A percentile compares a stretch with the other conserved stretches of the same genome.
phyloP scores from a whole-genome alignment of 2,329 filamentous ascomycete genomes.

The Verticillium nonalfalfae region DNA sequence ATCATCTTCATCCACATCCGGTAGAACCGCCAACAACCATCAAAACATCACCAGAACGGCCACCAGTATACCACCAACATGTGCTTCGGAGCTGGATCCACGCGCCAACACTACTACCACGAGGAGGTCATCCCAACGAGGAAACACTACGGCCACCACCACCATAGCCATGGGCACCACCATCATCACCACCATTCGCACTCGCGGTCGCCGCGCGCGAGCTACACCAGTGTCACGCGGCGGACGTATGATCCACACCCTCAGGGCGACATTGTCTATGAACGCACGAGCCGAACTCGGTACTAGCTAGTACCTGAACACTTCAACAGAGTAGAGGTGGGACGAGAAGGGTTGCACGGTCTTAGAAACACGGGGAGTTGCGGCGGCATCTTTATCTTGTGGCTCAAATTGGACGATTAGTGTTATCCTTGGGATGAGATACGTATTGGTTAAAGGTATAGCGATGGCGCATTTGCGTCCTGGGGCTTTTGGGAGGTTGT shows the following conservation, averaged over 20 bases:
- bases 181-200: slow-evolving; percentile 18
- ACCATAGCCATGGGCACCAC: slow-evolving; percentile 25
- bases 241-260: slow-evolving; percentile 32
- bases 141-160: slow-evolving; percentile 24
- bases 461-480: background rate
- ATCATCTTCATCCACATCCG: background rate
- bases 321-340: background rate
- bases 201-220: slow-evolving; percentile 30
- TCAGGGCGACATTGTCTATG: slow-evolving; percentile 36
- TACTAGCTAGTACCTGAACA: slow-evolving; percentile 12
- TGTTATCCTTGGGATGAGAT: background rate
- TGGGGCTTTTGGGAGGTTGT: background rate
- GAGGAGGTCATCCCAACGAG: slow-evolving; percentile 45
- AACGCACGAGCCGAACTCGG: slow-evolving; percentile 27
- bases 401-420: background rate
- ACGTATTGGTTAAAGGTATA: background rate
- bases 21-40: background rate
- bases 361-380: background rate
- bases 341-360: background rate
- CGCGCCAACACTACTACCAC: slow-evolving; percentile 47
- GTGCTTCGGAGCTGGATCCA: slow-evolving; percentile 35
- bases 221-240: slow-evolving; percentile 33
- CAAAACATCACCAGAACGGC: background rate
- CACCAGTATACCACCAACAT: slow-evolving; percentile 21
- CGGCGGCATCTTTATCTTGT: background rate